Percentiles rank a stretch among this genome's conserved stretches.
Evolutionary conservation across 768 basidiomycete genomes (phyloP).

Genomic region (Hygrocybe punicea): DNA sequence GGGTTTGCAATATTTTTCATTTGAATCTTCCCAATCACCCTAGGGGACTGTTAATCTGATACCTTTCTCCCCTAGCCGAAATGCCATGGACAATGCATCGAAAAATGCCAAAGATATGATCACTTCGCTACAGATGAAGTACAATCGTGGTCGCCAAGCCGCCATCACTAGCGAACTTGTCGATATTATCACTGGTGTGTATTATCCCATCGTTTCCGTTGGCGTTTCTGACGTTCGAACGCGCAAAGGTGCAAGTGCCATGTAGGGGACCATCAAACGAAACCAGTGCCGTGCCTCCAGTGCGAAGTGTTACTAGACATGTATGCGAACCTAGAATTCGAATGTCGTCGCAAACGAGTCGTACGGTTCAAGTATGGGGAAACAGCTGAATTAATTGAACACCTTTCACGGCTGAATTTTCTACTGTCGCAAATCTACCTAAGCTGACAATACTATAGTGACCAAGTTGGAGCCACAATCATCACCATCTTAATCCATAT

Average conservation of each 20-base stretch:
- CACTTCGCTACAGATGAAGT: constrained; percentile 79
- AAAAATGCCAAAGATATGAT: constrained; percentile 99
- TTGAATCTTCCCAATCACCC: not conserved
- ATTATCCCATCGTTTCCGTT: not conserved
- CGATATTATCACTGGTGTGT: constrained; percentile 84
- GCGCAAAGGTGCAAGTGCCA: constrained; percentile 6
- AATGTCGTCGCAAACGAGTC: not conserved
- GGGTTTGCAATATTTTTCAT: constrained; percentile 13
- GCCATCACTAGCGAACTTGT: constrained; percentile 95
- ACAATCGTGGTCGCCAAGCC: constrained; percentile 98
- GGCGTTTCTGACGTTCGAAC: not conserved
- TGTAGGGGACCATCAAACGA: not conserved
- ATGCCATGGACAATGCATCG: constrained; percentile 99
- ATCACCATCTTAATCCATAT: too few relatives aligned
- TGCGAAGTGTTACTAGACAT: too few relatives aligned
- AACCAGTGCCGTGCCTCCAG: too few relatives aligned
- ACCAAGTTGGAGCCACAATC: too few relatives aligned
- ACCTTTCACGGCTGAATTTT: too few relatives aligned
- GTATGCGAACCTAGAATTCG: not conserved
- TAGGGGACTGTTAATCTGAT: not conserved
- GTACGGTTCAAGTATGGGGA: too few relatives aligned
- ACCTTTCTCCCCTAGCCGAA: constrained; percentile 54
- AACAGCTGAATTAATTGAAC: too few relatives aligned
- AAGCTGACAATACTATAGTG: too few relatives aligned
- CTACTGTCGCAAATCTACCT: too few relatives aligned